Percentiles rank a stretch among this genome's conserved stretches.
Conservation (phyloP, 768 basidiomycete species). For the Pleurotus sapidus region DNA sequence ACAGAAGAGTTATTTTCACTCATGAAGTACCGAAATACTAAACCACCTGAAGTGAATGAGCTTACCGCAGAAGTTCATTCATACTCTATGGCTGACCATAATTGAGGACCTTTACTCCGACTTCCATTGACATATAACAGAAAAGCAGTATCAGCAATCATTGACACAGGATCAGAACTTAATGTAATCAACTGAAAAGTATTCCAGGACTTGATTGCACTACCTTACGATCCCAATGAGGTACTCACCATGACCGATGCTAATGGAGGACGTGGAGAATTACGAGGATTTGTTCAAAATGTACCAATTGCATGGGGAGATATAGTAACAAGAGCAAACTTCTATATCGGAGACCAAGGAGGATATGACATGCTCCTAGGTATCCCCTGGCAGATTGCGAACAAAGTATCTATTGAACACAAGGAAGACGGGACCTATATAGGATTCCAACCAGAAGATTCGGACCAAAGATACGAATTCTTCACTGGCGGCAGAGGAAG, state of each 20-base stretch:
- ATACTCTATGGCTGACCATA: neutral
- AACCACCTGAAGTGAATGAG: no score
- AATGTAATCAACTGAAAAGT: slow-evolving; percentile 15
- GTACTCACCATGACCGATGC: slow-evolving; percentile 20
- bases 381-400: slow-evolving; percentile 20
- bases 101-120: slow-evolving; percentile 5
- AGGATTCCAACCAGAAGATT: slow-evolving; percentile 9
- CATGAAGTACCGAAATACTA: neutral
- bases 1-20: neutral
- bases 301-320: slow-evolving; percentile 20
- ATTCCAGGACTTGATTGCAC: slow-evolving; percentile 2
- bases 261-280: slow-evolving; percentile 20
- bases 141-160: slow-evolving; percentile 14
- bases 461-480: neutral
- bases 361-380: slow-evolving; percentile 19
- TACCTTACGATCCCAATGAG: slow-evolving; percentile 13
- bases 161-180: slow-evolving; percentile 25
- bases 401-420: slow-evolving; percentile 22
- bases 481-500: neutral
- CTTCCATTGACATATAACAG: slow-evolving; percentile 11
- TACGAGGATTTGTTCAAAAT: slow-evolving; percentile 17
- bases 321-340: slow-evolving; percentile 14
- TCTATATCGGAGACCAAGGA: slow-evolving; percentile 19
- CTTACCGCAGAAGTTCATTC: no score
- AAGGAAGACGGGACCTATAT: slow-evolving; percentile 22